Evolutionary conservation across 163 green algal genomes (phyloP).

Genomic region (Chloroidium sp.): DNA sequence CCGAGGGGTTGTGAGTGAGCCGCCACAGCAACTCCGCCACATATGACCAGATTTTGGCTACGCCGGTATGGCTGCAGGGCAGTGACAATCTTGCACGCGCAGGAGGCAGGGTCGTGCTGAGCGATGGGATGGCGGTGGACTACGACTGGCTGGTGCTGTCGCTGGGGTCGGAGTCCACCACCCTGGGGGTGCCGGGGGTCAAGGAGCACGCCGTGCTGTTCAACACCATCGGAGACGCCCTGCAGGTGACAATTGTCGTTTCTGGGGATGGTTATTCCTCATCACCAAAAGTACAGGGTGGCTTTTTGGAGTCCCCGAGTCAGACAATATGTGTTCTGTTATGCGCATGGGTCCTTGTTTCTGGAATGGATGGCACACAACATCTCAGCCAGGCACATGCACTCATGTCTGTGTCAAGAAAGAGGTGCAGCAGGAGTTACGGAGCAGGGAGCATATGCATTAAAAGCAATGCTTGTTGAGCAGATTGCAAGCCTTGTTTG

Average conservation of each 20-base stretch:
- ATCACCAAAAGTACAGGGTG: no score
- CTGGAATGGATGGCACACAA: background rate
- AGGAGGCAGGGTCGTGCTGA: constrained; percentile 43
- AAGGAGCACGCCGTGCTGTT: constrained; percentile 74
- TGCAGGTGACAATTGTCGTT: constrained; percentile 28
- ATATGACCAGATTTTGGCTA: no score
- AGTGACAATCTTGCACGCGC: background rate
- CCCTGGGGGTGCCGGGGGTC: constrained; percentile 66
- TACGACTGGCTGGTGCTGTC: constrained; percentile 91
- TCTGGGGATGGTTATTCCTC: no score
- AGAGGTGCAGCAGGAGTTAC: background rate
- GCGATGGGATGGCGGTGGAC: constrained; percentile 44
- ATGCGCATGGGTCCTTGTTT: no score
- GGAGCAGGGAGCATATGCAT: no score
- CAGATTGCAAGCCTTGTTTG: no score
- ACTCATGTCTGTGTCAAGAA: background rate
- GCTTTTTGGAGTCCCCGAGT: no score
- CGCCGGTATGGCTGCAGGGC: no score
- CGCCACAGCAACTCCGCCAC: no score
- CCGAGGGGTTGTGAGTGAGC: no score
- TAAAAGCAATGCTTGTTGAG: no score
- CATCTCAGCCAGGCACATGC: background rate
- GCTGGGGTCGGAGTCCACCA: constrained; percentile 61
- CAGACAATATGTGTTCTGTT: no score
- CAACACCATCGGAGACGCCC: constrained; percentile 66